Evolutionary conservation across 768 basidiomycete species (phyloP).

Genomic region (Butyriboletus loyo): DNA sequence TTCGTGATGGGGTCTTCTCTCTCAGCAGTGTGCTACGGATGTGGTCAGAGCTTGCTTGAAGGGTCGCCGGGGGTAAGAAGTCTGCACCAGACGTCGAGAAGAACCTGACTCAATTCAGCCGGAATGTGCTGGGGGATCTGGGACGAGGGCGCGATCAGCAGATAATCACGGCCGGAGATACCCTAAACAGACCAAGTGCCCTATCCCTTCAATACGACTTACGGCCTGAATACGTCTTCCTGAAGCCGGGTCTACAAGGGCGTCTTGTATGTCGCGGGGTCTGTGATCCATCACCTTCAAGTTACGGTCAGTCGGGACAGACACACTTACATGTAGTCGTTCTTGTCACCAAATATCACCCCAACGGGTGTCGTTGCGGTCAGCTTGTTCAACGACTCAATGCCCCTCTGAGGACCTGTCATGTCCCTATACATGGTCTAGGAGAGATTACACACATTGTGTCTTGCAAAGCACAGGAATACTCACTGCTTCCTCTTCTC

Average conservation of each 20-base stretch:
- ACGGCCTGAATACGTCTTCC: slow-evolving; percentile 25
- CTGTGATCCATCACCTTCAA: slow-evolving; percentile 12
- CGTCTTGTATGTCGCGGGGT: slow-evolving; percentile 32
- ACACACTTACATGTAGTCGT: slow-evolving; percentile 50
- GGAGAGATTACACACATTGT: neutral
- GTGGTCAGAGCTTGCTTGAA: slow-evolving; percentile 17
- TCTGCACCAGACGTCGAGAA: slow-evolving; percentile 24
- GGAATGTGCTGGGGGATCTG: slow-evolving; percentile 31
- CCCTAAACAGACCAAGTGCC: slow-evolving; percentile 31
- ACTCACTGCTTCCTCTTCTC: slow-evolving; percentile 61
- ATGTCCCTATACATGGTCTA: slow-evolving; percentile 65
- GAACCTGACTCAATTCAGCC: slow-evolving; percentile 20
- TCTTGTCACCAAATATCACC: slow-evolving; percentile 47
- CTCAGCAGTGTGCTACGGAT: neutral
- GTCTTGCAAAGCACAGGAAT: neutral
- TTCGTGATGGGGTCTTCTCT: neutral
- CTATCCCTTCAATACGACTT: slow-evolving; percentile 24
- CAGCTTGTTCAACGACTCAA: slow-evolving; percentile 41
- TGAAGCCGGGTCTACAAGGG: slow-evolving; percentile 24
- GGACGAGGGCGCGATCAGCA: neutral
- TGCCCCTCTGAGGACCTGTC: slow-evolving; percentile 52
- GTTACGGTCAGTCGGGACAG: neutral
- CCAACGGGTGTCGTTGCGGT: slow-evolving; percentile 47
- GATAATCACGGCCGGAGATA: no score
- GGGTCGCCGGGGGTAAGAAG: neutral